Evolutionary conservation across 352 stramenopile species (phyloP), one percentile per base, ranked within the genome.

Genomic region (Pythium graminicola): DNA sequence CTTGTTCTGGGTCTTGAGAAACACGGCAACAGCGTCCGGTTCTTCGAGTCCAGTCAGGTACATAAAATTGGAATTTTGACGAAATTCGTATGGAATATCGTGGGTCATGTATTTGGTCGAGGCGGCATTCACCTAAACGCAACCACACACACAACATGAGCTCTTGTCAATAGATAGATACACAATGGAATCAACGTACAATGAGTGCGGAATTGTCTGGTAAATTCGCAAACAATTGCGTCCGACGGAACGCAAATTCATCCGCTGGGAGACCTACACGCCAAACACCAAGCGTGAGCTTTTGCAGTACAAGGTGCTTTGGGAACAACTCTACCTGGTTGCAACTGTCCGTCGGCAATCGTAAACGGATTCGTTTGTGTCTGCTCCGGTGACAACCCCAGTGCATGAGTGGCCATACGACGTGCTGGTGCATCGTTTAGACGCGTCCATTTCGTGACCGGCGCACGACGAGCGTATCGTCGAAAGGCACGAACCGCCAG

Each of bases 11-110:
- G 62, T 76, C 67, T 93, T 93, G 47, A 86, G 65, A 33, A 93
- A 67, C 59, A 93, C 75, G 3, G 81, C 81, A 33, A 88, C 65
- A 16, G 79, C 76, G 36, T 87, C 79, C 6, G 81, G 81, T 54
- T 93, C 79, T 44, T 93, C 81, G 2, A 89, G 56, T 19, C 81
- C 81, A 23, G 81, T 93, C 22, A 93, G 73, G 63, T 93, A 93
- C 54, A 89, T 68, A 47, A 93, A 93, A 65, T 90, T 86, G 49
- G 69, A 77, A 69, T 86, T 86, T 62, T 93, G 81, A 50, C 85
- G 79, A 50, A 93, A 93, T 33, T 93, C 81, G 64, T 82, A 93
- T 50, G 81, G 81, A 28, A 93, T 93, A 45, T 93, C 81, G 67
- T 93, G 72, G n/a, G 81, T 86, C 77, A 88, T 87, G 64, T 76